Percentiles rank a stretch among this genome's conserved stretches.
Evolutionary conservation across 768 basidiomycete genomes (phyloP).

Genomic region (Podaxis carcinomalis): DNA sequence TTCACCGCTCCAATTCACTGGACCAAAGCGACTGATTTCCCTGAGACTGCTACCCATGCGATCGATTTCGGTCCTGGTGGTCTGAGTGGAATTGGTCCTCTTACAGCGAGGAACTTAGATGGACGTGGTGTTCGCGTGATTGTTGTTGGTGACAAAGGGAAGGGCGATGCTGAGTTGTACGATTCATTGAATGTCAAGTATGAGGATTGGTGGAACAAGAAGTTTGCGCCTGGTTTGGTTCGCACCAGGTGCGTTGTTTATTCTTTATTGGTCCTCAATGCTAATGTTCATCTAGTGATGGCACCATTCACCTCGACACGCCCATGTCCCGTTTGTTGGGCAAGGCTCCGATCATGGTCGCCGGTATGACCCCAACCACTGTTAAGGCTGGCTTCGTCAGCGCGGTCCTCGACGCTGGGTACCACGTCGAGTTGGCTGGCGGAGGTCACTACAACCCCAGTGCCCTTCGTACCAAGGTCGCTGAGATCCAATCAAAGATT

Average conservation of each 20-base stretch:
- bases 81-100: slow-evolving; percentile 84
- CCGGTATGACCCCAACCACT: slow-evolving; percentile 98
- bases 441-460: slow-evolving; percentile 94
- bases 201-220: slow-evolving; percentile 91
- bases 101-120: slow-evolving; percentile 87
- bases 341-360: slow-evolving; percentile 99
- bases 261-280: slow-evolving; percentile 7
- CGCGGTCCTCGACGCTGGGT: slow-evolving; percentile 89
- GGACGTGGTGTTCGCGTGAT: slow-evolving; percentile 91
- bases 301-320: slow-evolving; percentile 88
- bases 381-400: slow-evolving; percentile 95
- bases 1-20: slow-evolving; percentile 92
- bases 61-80: slow-evolving; percentile 98
- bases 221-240: slow-evolving; percentile 78
- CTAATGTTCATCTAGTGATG: slow-evolving; percentile 58
- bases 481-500: slow-evolving; percentile 85
- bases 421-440: slow-evolving; percentile 95
- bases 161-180: slow-evolving; percentile 85
- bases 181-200: slow-evolving; percentile 56
- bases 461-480: slow-evolving; percentile 84
- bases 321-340: slow-evolving; percentile 94
- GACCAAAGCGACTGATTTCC: slow-evolving; percentile 87
- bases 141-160: slow-evolving; percentile 86
- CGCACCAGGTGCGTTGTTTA: slow-evolving; percentile 72
- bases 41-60: slow-evolving; percentile 86